Conservation (phyloP, 495 filamentous ascomycete genomes). For the Patellaria atrata region DNA sequence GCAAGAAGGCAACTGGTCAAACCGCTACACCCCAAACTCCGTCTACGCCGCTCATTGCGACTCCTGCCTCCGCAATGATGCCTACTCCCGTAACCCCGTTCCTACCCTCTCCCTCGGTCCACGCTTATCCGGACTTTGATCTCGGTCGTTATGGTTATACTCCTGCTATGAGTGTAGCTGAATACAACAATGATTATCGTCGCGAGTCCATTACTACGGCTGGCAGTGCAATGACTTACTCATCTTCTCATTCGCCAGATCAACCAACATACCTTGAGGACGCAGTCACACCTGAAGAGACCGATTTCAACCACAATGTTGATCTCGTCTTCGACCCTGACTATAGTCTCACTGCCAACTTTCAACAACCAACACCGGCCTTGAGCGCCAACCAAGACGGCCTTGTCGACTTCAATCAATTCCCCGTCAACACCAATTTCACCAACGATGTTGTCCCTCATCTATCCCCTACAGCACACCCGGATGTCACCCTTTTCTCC, state of each 20-base stretch:
- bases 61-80: slow-evolving; percentile 12
- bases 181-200: slow-evolving; percentile 14
- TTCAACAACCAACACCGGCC: slow-evolving; percentile 21
- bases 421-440: slow-evolving; percentile 6
- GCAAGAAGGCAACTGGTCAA: slow-evolving; percentile 19
- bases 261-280: slow-evolving; percentile 20
- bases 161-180: slow-evolving; percentile 11
- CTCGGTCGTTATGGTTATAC: slow-evolving; percentile 13
- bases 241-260: slow-evolving; percentile 16
- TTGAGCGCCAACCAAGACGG: slow-evolving; percentile 12
- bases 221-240: slow-evolving; percentile 15
- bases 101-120: slow-evolving; percentile 7
- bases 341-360: slow-evolving; percentile 3
- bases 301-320: slow-evolving; percentile 17
- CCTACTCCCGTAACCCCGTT: slow-evolving; percentile 16
- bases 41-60: slow-evolving; percentile 16
- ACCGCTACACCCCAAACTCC: slow-evolving; percentile 20
- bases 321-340: slow-evolving; percentile 16
- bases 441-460: slow-evolving; percentile 6
- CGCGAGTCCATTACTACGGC: slow-evolving; percentile 15
- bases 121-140: slow-evolving; percentile 8
- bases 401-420: slow-evolving; percentile 6
- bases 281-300: slow-evolving; percentile 22
- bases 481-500: slow-evolving; percentile 17
- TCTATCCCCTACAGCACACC: slow-evolving; percentile 15